These are phyloP conservation scores for Pilatotrama ljubarskyi DNA, from an alignment of 768 basidiomycete species.

Conservation along the genomic window DNA sequence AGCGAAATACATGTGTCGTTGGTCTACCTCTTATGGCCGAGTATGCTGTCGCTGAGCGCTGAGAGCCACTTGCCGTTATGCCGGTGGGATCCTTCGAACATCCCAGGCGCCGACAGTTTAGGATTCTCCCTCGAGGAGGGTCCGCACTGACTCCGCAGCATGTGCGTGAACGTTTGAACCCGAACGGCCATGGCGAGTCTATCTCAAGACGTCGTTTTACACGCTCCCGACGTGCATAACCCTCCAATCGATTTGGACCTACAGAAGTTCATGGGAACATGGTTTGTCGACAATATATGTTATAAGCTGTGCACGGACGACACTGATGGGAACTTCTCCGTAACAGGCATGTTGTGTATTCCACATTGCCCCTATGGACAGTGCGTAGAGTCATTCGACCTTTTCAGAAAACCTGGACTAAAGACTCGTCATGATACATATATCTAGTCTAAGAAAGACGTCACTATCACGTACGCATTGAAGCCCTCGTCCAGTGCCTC, in stretches of 20 bases:
- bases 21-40: no score
- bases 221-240: conserved; percentile 10
- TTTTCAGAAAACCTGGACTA: neutral
- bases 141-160: no score
- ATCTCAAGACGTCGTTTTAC: conserved; percentile 6
- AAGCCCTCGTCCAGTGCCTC: conserved; percentile 20
- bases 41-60: no score
- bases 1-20: neutral
- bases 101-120: no score
- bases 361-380: conserved; percentile 46
- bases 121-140: no score
- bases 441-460: conserved; percentile 37
- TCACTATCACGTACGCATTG: conserved; percentile 40
- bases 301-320: neutral
- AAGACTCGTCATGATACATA: neutral
- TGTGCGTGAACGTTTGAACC: no score
- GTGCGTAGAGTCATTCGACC: conserved; percentile 23
- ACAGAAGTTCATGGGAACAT: conserved; percentile 28
- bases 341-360: conserved; percentile 39
- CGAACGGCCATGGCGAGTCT: neutral
- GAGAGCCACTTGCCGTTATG: no score
- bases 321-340: neutral
- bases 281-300: conserved; percentile 12
- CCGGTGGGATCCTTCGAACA: no score
- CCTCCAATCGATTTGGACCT: conserved; percentile 20